phyloP scores from a whole-genome alignment of 768 basidiomycete genomes.

The Tulasnella sp. region DNA sequence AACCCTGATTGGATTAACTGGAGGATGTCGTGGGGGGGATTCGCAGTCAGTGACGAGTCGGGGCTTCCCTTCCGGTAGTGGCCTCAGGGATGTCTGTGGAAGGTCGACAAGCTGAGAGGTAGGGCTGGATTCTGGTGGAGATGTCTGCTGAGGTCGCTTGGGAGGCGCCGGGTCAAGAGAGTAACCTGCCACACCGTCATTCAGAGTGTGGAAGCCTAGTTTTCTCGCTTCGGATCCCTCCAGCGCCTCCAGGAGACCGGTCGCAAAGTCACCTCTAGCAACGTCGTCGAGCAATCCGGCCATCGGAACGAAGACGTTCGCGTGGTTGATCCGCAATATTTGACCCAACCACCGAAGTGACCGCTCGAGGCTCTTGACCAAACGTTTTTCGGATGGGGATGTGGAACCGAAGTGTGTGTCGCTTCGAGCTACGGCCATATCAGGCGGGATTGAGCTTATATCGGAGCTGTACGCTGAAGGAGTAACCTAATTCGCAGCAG shows the following conservation, averaged over 20 bases:
- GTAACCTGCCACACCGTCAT: no score
- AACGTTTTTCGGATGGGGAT: conserved; percentile 55
- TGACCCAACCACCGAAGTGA: no score
- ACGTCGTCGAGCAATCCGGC: no score
- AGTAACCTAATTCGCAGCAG: conserved; percentile 40
- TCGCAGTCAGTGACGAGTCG: conserved; percentile 53
- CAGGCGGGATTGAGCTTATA: conserved; percentile 52
- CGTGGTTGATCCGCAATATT: no score
- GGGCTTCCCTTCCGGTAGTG: conserved; percentile 53
- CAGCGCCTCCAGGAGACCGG: no score
- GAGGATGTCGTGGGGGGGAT: no score
- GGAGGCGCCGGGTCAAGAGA: conserved; percentile 59
- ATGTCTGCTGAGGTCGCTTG: conserved; percentile 35
- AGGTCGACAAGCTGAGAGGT: conserved; percentile 39
- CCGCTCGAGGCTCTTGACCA: no score
- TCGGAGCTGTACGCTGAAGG: no score
- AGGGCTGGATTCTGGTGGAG: not conserved
- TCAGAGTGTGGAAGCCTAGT: conserved; percentile 47
- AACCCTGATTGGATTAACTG: no score
- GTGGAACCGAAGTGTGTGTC: conserved; percentile 64
- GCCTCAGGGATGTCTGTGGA: conserved; percentile 54
- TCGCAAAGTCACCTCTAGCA: no score
- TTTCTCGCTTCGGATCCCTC: no score
- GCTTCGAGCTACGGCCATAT: conserved; percentile 64
- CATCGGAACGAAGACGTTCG: no score